Evolutionary conservation across 208 protist genomes (phyloP).

Genomic region (Vickermania ingenoplastis): DNA sequence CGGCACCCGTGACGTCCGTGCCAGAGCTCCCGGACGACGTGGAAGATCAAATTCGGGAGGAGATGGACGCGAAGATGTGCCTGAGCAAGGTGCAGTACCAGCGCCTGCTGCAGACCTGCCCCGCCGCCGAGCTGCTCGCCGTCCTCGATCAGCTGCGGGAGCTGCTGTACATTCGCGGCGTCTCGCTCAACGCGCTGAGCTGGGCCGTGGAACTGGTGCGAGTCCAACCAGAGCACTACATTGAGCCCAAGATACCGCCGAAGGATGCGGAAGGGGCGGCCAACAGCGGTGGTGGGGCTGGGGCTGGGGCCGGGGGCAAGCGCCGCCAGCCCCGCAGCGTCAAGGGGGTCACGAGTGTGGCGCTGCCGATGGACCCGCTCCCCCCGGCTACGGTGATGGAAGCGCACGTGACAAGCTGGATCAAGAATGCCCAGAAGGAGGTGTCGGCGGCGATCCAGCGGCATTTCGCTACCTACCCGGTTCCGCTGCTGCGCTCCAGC

Average conservation of each 20-base stretch:
- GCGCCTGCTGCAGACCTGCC: conserved; percentile 30
- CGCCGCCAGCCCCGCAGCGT: not conserved
- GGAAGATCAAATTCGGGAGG: conserved; percentile 11
- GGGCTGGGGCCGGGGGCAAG: not conserved
- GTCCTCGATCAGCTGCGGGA: conserved; percentile 55
- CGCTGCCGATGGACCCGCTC: conserved; percentile 12
- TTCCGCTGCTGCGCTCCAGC: conserved; percentile 30
- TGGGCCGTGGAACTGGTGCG: conserved; percentile 53
- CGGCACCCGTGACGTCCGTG: conserved; percentile 1
- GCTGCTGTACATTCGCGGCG: conserved; percentile 52
- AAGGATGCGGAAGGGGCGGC: conserved; percentile 4
- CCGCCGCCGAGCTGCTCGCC: conserved; percentile 27
- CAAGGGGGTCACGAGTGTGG: conserved; percentile 9
- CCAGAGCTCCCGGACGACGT: conserved; percentile 15
- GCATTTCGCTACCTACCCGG: conserved; percentile 34
- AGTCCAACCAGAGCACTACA: conserved; percentile 51
- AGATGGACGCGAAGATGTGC: conserved; percentile 23
- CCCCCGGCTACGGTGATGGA: conserved; percentile 29
- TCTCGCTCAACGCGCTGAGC: conserved; percentile 39
- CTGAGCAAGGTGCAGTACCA: conserved; percentile 20
- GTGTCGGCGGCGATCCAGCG: conserved; percentile 15
- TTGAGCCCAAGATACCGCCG: conserved; percentile 22
- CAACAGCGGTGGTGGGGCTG: not conserved
- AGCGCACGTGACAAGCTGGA: conserved; percentile 30
- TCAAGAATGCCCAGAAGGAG: conserved; percentile 18